Evolutionary conservation across 441 rosid genomes (phyloP).

Genomic region (Erodium texanum): DNA sequence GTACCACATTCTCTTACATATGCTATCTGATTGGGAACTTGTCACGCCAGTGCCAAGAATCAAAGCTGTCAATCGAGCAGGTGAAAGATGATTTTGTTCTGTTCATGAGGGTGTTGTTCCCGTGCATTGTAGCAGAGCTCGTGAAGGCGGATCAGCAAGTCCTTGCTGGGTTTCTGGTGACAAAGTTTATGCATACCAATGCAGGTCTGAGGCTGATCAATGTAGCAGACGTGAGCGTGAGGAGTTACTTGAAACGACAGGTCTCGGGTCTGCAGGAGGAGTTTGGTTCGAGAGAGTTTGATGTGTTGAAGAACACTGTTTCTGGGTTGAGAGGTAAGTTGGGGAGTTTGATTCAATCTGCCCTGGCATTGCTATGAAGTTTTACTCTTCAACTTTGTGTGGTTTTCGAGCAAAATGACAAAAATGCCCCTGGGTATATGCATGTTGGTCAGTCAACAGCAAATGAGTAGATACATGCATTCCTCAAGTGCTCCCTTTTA

Average conservation of each 20-base stretch:
- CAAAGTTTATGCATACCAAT: constrained; percentile 78
- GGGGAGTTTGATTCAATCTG: constrained; percentile 42
- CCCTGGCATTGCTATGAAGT: constrained; percentile 29
- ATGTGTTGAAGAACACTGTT: constrained; percentile 37
- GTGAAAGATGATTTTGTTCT: constrained; percentile 22
- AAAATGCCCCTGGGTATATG: too few species aligned
- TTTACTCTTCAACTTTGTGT: too few species aligned
- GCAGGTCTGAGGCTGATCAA: constrained; percentile 57
- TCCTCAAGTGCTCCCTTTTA: not conserved
- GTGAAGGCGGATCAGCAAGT: constrained; percentile 64
- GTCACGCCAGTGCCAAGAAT: constrained; percentile 64
- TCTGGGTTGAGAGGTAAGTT: constrained; percentile 35
- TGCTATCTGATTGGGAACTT: constrained; percentile 68
- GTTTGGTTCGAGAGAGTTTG: constrained; percentile 21
- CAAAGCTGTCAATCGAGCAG: constrained; percentile 23
- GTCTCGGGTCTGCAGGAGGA: constrained; percentile 30
- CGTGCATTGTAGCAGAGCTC: constrained; percentile 59
- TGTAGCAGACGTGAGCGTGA: constrained; percentile 56
- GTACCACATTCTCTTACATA: constrained; percentile 52
- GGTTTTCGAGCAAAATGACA: too few species aligned
- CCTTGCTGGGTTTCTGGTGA: constrained; percentile 66
- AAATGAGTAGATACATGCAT: not conserved
- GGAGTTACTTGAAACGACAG: constrained; percentile 54
- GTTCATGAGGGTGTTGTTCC: constrained; percentile 59
- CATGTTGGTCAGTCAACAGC: too few species aligned